Conservation (phyloP, 495 filamentous ascomycete species). For the Bryoglossum gracile region DNA sequence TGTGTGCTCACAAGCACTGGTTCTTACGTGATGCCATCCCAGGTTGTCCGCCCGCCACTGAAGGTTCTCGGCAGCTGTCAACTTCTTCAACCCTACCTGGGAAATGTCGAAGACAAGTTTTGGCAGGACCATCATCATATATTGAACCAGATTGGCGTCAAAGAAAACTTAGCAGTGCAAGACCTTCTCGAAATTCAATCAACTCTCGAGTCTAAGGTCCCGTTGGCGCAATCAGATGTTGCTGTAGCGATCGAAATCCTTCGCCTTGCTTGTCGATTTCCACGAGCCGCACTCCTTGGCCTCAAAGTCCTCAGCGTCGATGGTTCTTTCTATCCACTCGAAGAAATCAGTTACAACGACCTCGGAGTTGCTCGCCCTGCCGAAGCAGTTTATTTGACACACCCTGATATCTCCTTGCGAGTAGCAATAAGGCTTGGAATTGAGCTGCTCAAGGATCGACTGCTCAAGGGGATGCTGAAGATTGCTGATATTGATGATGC, state of each 20-base stretch:
- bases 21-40: constrained; percentile 8
- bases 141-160: constrained; percentile 20
- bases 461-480: constrained; percentile 24
- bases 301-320: constrained; percentile 12
- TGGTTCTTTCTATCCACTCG: constrained; percentile 3
- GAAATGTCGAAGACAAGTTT: constrained; percentile 21
- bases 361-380: constrained; percentile 9
- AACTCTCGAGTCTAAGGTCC: constrained; percentile 5
- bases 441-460: constrained; percentile 17
- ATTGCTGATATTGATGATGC: constrained; percentile 30
- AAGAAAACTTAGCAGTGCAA: constrained; percentile 11
- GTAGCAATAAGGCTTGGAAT: constrained; percentile 25
- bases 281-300: constrained; percentile 3
- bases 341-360: constrained; percentile 15
- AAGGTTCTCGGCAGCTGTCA: neutral
- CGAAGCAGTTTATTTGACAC: constrained; percentile 23
- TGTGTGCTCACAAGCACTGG: constrained; percentile 21
- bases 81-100: constrained; percentile 20
- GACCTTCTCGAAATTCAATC: constrained; percentile 24
- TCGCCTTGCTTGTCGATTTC: constrained; percentile 20
- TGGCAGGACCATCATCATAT: constrained; percentile 21
- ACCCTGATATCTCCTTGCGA: constrained; percentile 24
- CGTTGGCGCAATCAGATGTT: constrained; percentile 18
- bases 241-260: constrained; percentile 25
- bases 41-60: constrained; percentile 10